Evolutionary conservation across 495 filamentous ascomycete species (phyloP), one percentile per base, ranked within the genome.

Genomic region (Hyaloscypha finlandica): DNA sequence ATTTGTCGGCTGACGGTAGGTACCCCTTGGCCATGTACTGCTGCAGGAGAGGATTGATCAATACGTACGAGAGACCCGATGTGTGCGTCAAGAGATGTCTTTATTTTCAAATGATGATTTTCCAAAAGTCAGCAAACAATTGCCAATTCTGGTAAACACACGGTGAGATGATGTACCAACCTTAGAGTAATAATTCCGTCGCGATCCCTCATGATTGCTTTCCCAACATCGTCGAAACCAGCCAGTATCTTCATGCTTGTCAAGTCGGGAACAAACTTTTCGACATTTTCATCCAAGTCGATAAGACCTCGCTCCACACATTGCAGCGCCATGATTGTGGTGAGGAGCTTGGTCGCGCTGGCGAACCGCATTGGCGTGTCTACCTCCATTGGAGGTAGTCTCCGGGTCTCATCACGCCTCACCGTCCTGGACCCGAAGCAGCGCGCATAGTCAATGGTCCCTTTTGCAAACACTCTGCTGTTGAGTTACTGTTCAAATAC

Each of bases 301-400:
- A 89, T 67, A 35, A 64, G 73, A 1, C 84, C 84, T 61, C 83
- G 77, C 66, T 89, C 86, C 8, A 87, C 82, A 0, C 85, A 77
- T 68, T 89, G 86, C 85, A 89, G 85, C 59, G 76, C 81, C 0
- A 84, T 84, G 59, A 89, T 77, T 0, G 77, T 80, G 3, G 76
- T 75, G 3, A 87, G 68, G n/a, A 61, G 32, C 22, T 61, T 61
- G 25, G 25, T 25, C 25, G 25, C 25, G 25, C 25, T 25, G 25
- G 25, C 25, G 25, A 25, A 25, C 25, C 25, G 25, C 25, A 25
- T 25, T 1, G 25, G 25, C 2, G 25, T 25, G 25, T 25, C 25
- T 25, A 25, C 25, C 25, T 25, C 25, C 25, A 25, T 25, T 25
- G 25, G 25, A 25, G 25, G 25, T 25, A 25, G 2, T 25, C 25